Conservation (phyloP, 192 early-diverging fungal species). For the Coemansia sp. region DNA sequence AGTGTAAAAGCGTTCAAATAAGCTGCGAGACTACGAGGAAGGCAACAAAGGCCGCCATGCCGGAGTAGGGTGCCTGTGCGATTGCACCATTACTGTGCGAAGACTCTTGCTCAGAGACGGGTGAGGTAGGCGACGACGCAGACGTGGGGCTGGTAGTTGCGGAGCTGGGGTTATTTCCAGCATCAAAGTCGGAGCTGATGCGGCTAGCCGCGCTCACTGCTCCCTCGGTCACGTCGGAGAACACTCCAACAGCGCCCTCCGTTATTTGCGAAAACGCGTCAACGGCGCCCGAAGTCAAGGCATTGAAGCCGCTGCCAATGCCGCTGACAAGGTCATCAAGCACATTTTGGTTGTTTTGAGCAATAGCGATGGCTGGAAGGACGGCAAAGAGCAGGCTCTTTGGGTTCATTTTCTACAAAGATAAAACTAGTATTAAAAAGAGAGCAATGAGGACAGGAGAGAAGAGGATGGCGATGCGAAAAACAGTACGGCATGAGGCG, state of each 20-base stretch:
- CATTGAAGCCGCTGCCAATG: conserved; percentile 22
- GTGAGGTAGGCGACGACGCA: conserved; percentile 1
- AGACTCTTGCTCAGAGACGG: not conserved
- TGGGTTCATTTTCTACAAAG: conserved; percentile 9
- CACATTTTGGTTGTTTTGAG: conserved; percentile 17
- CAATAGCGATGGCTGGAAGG: conserved; percentile 19
- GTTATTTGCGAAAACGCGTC: conserved; percentile 13
- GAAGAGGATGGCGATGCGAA: not conserved
- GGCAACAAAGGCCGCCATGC: conserved; percentile 7
- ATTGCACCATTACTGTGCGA: not conserved
- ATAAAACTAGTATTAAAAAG: no score
- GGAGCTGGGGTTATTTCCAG: conserved; percentile 16
- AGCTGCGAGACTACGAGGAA: conserved; percentile 6
- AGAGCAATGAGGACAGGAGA: not conserved
- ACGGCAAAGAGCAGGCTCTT: conserved; percentile 16
- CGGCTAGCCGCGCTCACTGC: conserved; percentile 17
- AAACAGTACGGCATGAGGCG: not conserved
- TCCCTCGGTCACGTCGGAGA: conserved; percentile 7
- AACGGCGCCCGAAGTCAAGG: conserved; percentile 16
- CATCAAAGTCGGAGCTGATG: conserved; percentile 38
- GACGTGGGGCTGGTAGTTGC: not conserved
- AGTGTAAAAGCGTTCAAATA: not conserved
- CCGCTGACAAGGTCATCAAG: conserved; percentile 20
- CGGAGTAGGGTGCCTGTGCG: not conserved
- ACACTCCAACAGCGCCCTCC: not conserved